Evolutionary conservation across 805 yeast genomes (phyloP), one percentile per base, ranked within the genome.

Genomic region (Barnettozyma siamensis): DNA sequence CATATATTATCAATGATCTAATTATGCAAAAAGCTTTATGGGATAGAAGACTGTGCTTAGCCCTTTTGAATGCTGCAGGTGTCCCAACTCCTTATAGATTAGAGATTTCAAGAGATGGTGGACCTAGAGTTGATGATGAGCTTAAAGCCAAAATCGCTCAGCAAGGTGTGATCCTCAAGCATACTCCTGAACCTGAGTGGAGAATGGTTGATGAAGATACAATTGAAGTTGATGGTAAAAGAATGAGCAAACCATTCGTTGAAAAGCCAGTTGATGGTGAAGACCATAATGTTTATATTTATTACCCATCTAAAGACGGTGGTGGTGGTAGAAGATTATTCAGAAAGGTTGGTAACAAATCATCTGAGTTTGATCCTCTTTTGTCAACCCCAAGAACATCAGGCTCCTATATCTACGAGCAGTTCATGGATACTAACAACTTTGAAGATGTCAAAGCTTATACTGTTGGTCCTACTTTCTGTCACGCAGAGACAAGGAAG

Each of bases 231-330:
- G 76, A 84, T 50, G 96, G 94, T 8, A 62, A 75, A 53, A 66
- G 68, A 8, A 66, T 93, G 66, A 71, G 69, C 31, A 93, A 93
- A 59, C 99, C 99, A 7, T 93, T 80, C 70, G 99, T 93, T 27
- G 99, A 93, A 62, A 93, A 93, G 53, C 99, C 99, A 1, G 98
- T 89, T 4, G 96, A 93, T 62, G 99, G 99, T 41, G 99, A 93
- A 64, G 96, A 93, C 63, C 99, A 93, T 64, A 93, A 93, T 58
- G 91, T 93, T 35, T 86, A 83, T 61, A 89, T 93, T 31, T 93
- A 93, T 64, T 93, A 91, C 60, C 83, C 89, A 28, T 75, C 76
- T 43, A 75, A 83, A 44, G 83, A 84, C 39, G 99, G 99, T 35
- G 99, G 99, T 43, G 99, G 99, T 50, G 99, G 99, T 21, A 74